A percentile compares a stretch with the other conserved stretches of the same genome.
phyloP scores from a whole-genome alignment of 257 asterid genomes.

The Nicotiana tabacum region DNA sequence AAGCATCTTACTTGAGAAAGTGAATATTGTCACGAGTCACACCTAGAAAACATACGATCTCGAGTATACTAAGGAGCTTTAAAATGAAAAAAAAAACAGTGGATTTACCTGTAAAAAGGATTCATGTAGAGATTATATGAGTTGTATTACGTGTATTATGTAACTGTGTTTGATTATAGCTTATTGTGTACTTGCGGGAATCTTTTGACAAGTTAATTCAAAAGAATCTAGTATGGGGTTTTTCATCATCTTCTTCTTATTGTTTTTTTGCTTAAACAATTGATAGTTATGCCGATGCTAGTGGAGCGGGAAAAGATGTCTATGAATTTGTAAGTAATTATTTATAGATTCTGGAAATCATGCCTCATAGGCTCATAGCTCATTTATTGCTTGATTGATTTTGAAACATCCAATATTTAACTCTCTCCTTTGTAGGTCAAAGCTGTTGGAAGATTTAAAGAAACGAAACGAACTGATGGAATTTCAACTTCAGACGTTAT shows the following conservation, averaged over 20 bases:
- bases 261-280: neutral
- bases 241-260: neutral
- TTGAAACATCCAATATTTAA: neutral
- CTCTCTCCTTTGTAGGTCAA: conserved; percentile 42
- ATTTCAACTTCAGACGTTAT: conserved; percentile 74
- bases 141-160: neutral
- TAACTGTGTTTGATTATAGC: neutral
- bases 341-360: neutral
- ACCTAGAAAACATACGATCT: neutral
- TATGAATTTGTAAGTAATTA: conserved; percentile 58
- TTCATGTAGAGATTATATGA: neutral
- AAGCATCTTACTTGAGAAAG: neutral
- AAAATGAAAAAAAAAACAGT: neutral
- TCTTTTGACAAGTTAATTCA: neutral
- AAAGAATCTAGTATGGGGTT: neutral
- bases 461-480: conserved; percentile 64
- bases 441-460: conserved; percentile 69
- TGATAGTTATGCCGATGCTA: conserved; percentile 63
- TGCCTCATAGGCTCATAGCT: neutral
- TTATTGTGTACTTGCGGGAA: neutral
- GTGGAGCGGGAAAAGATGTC: conserved; percentile 72
- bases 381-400: neutral
- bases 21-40: neutral
- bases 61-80: neutral
- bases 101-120: neutral